These are phyloP conservation scores for Arthrobotrys musiformis DNA, from an alignment of 2,329 filamentous ascomycete species.

Conservation along the genomic window DNA sequence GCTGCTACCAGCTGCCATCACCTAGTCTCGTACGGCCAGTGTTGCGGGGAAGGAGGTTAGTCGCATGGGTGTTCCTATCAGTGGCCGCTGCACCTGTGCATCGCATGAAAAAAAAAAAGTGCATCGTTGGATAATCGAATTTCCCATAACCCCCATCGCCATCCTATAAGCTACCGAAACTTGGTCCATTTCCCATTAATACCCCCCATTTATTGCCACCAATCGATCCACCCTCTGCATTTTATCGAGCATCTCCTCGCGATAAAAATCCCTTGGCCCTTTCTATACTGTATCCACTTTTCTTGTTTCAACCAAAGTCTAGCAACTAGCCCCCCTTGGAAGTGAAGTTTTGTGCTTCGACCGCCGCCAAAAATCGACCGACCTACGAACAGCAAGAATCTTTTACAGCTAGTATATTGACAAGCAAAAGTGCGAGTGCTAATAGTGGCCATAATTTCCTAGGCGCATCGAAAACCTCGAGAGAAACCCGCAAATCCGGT, in stretches of 20 bases:
- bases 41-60: constrained; percentile 23
- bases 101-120: not conserved
- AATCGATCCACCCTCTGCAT: not conserved
- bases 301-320: not conserved
- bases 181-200: constrained; percentile 22
- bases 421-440: not conserved
- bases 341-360: not conserved
- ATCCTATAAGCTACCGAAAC: constrained; percentile 28
- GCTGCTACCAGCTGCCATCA: constrained; percentile 12
- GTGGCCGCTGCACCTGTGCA: constrained; percentile 40
- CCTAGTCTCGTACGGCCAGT: constrained; percentile 25
- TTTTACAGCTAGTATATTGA: not conserved
- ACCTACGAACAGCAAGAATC: not conserved
- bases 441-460: not conserved
- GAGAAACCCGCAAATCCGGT: not conserved
- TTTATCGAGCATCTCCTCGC: not conserved
- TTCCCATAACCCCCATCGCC: constrained; percentile 28
- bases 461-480: no score
- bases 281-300: no score
- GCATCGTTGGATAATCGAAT: constrained; percentile 44
- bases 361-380: not conserved
- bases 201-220: not conserved
- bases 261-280: not conserved
- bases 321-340: not conserved
- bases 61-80: constrained; percentile 22